A percentile compares a stretch with the other conserved stretches of the same genome.
Evolutionary conservation across 768 basidiomycete species (phyloP).

Genomic region (Suillus variegatus): DNA sequence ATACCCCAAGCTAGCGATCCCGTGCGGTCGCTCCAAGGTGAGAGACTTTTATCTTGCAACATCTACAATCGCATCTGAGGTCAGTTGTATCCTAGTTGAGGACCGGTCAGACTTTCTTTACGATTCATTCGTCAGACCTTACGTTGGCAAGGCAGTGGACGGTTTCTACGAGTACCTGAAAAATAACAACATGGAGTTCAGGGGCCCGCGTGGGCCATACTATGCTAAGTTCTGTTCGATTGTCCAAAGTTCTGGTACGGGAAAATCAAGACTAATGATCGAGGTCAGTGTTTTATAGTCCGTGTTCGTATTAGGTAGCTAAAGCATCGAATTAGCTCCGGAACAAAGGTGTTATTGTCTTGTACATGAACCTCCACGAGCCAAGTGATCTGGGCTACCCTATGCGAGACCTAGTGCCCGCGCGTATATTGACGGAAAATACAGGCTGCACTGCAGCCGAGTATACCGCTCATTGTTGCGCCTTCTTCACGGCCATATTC

Average conservation of each 20-base stretch:
- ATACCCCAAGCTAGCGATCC: too few relatives aligned
- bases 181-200: slow-evolving; percentile 9
- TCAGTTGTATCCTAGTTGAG: background rate
- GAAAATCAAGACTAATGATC: slow-evolving; percentile 21
- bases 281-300: slow-evolving; percentile 1
- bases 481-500: slow-evolving; percentile 20
- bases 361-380: slow-evolving; percentile 19
- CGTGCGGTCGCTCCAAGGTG: background rate
- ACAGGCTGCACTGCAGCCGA: background rate
- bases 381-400: slow-evolving; percentile 15
- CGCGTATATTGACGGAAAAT: slow-evolving; percentile 14
- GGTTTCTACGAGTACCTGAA: slow-evolving; percentile 22
- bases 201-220: background rate
- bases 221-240: slow-evolving; percentile 17
- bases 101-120: background rate
- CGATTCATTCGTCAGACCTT: slow-evolving; percentile 8
- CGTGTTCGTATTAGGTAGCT: background rate
- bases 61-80: background rate
- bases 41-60: background rate
- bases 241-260: slow-evolving; percentile 22
- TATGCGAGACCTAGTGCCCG: slow-evolving; percentile 14
- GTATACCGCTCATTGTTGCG: slow-evolving; percentile 12
- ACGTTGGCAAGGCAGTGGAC: slow-evolving; percentile 10
- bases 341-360: slow-evolving; percentile 16
- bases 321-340: slow-evolving; percentile 5